A percentile compares a stretch with the other conserved stretches of the same genome.
Evolutionary conservation across 2,329 filamentous ascomycete genomes (phyloP).

Genomic region (Penicillium sp.): DNA sequence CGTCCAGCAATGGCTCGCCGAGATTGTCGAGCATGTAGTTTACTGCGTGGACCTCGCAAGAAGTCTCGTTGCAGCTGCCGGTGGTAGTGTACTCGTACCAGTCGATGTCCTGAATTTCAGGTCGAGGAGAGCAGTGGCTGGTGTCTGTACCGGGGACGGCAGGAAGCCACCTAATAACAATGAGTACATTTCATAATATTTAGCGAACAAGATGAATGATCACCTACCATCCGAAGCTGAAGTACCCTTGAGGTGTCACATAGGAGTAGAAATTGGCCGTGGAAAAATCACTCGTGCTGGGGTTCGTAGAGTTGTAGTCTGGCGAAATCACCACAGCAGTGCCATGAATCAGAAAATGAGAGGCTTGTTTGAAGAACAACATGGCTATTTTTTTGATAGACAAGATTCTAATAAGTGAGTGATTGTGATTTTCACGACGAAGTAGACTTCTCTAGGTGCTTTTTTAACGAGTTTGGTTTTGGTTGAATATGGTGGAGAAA

Average conservation of each 20-base stretch:
- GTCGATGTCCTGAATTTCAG: not conserved
- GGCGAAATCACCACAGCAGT: not conserved
- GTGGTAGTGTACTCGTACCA: slow-evolving; percentile 5
- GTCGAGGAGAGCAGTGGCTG: not conserved
- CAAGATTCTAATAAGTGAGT: too few relatives aligned
- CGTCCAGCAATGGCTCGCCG: not conserved
- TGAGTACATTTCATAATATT: too few relatives aligned
- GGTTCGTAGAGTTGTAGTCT: not conserved
- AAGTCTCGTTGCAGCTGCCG: not conserved
- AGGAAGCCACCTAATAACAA: not conserved
- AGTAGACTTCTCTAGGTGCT: too few relatives aligned
- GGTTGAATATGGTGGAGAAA: too few relatives aligned
- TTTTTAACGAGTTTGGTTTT: too few relatives aligned
- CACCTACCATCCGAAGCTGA: slow-evolving; percentile 5
- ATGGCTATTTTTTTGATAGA: too few relatives aligned
- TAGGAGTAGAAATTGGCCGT: slow-evolving; percentile 4
- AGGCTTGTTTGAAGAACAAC: too few relatives aligned
- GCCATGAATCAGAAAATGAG: not conserved
- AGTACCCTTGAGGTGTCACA: not conserved
- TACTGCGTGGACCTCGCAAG: slow-evolving; percentile 2
- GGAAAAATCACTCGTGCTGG: not conserved
- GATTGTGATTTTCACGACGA: too few relatives aligned
- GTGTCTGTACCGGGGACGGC: not conserved
- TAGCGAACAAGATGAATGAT: not conserved
- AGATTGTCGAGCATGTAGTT: not conserved